phyloP scores from a whole-genome alignment of 2,329 filamentous ascomycete species.

The Elsinoe arachidis region DNA sequence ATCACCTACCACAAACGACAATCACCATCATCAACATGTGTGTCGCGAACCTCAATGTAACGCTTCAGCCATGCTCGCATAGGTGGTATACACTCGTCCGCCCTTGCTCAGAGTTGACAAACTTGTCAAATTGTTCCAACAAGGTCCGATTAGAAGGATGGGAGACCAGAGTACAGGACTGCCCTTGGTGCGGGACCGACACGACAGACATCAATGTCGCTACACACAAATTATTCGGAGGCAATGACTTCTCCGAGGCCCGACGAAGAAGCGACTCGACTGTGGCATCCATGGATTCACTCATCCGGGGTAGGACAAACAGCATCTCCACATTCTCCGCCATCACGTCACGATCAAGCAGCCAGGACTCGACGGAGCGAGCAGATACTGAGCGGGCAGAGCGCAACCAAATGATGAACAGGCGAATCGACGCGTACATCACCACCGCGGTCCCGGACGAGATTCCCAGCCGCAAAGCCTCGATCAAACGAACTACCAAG shows the following conservation, averaged over 20 bases:
- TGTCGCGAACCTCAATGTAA: slow-evolving; percentile 42
- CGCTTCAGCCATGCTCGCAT: slow-evolving; percentile 38
- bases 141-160: slow-evolving; percentile 41
- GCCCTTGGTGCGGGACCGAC: slow-evolving; percentile 36
- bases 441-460: slow-evolving; percentile 16
- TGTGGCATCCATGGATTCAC: slow-evolving; percentile 15
- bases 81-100: slow-evolving; percentile 42
- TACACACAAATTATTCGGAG: slow-evolving; percentile 41
- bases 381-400: slow-evolving; percentile 23
- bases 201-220: slow-evolving; percentile 29
- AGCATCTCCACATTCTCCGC: slow-evolving; percentile 20
- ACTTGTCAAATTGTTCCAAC: slow-evolving; percentile 39
- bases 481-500: not conserved
- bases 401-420: slow-evolving; percentile 27
- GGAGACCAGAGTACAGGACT: slow-evolving; percentile 40
- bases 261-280: slow-evolving; percentile 17
- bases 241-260: slow-evolving; percentile 30
- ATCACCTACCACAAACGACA: not conserved
- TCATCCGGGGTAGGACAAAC: slow-evolving; percentile 13
- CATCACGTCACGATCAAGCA: slow-evolving; percentile 24
- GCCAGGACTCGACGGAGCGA: slow-evolving; percentile 15
- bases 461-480: slow-evolving; percentile 1
- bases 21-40: slow-evolving; percentile 33
- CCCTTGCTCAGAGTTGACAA: slow-evolving; percentile 35
- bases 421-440: slow-evolving; percentile 27